Base-by-base conservation (phyloP, 805 yeast genomes). In the Millerozyma miso region DNA sequence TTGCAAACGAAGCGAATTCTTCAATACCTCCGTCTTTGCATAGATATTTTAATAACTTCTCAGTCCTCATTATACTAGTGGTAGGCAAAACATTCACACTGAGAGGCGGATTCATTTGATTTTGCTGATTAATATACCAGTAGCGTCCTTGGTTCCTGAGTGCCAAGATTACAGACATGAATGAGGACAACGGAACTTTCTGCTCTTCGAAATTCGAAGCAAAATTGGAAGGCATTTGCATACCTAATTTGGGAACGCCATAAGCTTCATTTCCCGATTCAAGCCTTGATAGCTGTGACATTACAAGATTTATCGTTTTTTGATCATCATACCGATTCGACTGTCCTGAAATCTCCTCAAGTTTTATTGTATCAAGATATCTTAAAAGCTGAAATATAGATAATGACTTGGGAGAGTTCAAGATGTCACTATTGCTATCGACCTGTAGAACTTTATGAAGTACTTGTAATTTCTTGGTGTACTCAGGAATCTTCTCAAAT, bases 91-190 rank as follows among this genome's bases (percentile, higher is more conserved):
- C 49, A 14, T 62, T 62, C 2, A 67, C 64, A 41, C 65, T 61
- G 6, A 60, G 47, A 1, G 71, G 71, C 1, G 65, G 58, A 32
- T 54, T 56, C n/a, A 55, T 53, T 20, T 55, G 48, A 35, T 46
- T 53, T 33, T 56, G 54, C 17, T 55, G 56, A 40, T 62, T 59
- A 33, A 69, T 43, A 19, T 51, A 54, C 81, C 81, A 77, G 33
- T 74, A 44, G 49, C 72, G 59, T 39, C 69, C 57, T 53, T 75
- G 76, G 53, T 76, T 77, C 47, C 75, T 63, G 18, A 83, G 51
- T 1, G 78, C 69, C 47, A 80, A 60, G 13, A 78, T 65, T 18
- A 77, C 63, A 0, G 84, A 75, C 40, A 62, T 49, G 38, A 56
- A 62, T 7, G 55, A 50, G 1, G 67, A 39, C 2, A 61, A 47